These are phyloP conservation scores for Fragilariopsis cylindrus DNA, from an alignment of 108 stramenopile species.

Conservation along the genomic window DNA sequence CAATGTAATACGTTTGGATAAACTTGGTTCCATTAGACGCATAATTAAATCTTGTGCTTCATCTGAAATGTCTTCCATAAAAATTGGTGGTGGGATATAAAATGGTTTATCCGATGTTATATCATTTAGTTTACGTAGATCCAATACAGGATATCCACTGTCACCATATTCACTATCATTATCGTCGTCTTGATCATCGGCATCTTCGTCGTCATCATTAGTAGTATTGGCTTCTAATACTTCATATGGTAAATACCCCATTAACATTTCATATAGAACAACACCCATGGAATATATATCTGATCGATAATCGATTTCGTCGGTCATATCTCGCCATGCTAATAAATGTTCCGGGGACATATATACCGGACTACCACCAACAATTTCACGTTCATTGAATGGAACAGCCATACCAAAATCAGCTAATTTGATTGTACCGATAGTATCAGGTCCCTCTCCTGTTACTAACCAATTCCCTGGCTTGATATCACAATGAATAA, in stretches of 20 bases:
- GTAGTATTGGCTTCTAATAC: background rate
- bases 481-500: slow-evolving; percentile 33
- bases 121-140: slow-evolving; percentile 22
- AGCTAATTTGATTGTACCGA: slow-evolving; percentile 16
- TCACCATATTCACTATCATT: background rate
- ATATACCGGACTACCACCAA: slow-evolving; percentile 30
- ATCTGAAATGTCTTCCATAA: slow-evolving; percentile 20
- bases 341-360: slow-evolving; percentile 39
- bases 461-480: slow-evolving; percentile 20
- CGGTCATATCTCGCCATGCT: slow-evolving; percentile 28
- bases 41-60: slow-evolving; percentile 28
- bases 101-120: slow-evolving; percentile 14
- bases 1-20: slow-evolving; percentile 20
- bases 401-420: slow-evolving; percentile 35
- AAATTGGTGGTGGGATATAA: slow-evolving; percentile 22
- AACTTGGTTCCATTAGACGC: slow-evolving; percentile 18
- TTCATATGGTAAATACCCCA: slow-evolving; percentile 35
- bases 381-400: slow-evolving; percentile 15
- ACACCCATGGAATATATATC: slow-evolving; percentile 42
- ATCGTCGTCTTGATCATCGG: background rate
- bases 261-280: slow-evolving; percentile 31
- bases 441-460: background rate
- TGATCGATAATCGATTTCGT: slow-evolving; percentile 32
- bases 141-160: slow-evolving; percentile 11
- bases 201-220: background rate